Evolutionary conservation across 73 alveolate genomes (phyloP).

Genomic region (Effrenium voratum): DNA sequence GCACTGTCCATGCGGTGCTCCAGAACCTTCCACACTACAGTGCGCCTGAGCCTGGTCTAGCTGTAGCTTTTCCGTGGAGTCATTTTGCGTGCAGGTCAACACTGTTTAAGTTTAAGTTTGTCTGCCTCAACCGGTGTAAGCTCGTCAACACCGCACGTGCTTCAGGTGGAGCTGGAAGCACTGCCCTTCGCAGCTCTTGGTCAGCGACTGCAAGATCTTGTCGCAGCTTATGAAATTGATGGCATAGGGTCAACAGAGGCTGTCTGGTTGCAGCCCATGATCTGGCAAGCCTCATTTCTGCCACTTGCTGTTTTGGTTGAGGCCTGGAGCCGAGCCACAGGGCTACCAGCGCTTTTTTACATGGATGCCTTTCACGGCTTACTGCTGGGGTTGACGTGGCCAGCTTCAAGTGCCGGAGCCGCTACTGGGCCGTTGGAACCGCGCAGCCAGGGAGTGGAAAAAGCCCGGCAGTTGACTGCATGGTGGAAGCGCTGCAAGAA

Average conservation of each 20-base stretch:
- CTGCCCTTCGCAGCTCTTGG: background rate
- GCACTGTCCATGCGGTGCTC: background rate
- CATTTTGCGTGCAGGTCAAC: too few relatives aligned
- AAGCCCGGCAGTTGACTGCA: constrained; percentile 43
- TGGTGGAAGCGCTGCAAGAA: background rate
- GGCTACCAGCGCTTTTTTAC: constrained; percentile 18
- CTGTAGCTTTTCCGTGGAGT: too few relatives aligned
- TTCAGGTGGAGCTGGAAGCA: background rate
- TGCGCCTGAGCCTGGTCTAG: too few relatives aligned
- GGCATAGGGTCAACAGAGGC: background rate
- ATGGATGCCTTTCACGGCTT: constrained; percentile 4
- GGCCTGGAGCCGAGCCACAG: constrained; percentile 46
- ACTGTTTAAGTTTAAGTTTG: too few relatives aligned
- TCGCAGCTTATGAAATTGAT: background rate
- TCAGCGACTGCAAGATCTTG: background rate
- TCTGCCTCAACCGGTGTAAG: too few relatives aligned
- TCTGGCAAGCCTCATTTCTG: constrained; percentile 44
- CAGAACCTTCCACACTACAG: background rate
- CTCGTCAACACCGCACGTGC: background rate
- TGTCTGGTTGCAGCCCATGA: background rate
- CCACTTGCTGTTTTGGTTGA: constrained; percentile 17
- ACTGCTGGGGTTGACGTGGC: constrained; percentile 16
- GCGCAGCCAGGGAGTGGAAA: constrained; percentile 69
- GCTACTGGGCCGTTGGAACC: constrained; percentile 50
- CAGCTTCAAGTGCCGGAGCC: constrained; percentile 4